Percentiles rank a stretch among this genome's conserved stretches.
These are phyloP conservation scores for Ophiostoma sp. DNA, from an alignment of 2,329 filamentous ascomycete genomes.

Conservation along the genomic window DNA sequence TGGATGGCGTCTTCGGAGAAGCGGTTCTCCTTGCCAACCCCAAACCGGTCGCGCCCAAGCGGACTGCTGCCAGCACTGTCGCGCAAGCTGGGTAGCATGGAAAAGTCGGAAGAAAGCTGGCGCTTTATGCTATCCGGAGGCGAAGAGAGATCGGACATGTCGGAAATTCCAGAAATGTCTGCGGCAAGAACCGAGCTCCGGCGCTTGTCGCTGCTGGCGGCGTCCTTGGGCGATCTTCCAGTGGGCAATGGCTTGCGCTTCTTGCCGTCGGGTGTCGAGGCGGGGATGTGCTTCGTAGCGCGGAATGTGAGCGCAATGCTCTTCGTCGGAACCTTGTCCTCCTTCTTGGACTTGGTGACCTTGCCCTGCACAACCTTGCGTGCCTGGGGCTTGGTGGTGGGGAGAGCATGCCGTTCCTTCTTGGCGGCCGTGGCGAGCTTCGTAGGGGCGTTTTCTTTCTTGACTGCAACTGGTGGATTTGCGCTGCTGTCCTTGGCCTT, in stretches of 20 bases:
- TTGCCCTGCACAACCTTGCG: conserved; percentile 40
- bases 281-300: conserved; percentile 43
- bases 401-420: conserved; percentile 13
- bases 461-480: neutral
- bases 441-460: neutral
- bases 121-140: conserved; percentile 3
- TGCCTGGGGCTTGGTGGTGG: conserved; percentile 23
- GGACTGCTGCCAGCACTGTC: neutral
- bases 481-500: neutral
- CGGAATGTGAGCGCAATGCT: conserved; percentile 47
- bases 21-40: conserved; percentile 18
- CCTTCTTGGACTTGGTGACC: conserved; percentile 39
- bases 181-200: neutral
- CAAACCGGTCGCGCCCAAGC: neutral
- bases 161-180: neutral
- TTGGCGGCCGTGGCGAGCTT: conserved; percentile 26
- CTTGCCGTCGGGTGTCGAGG: conserved; percentile 20
- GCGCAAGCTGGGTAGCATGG: conserved; percentile 23
- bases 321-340: conserved; percentile 29
- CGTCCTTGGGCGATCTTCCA: neutral
- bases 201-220: neutral
- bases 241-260: conserved; percentile 18
- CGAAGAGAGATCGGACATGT: conserved; percentile 1
- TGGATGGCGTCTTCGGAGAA: neutral
- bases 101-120: neutral